Evolutionary conservation across 163 green algal species (phyloP), one percentile per base, ranked within the genome.

Genomic region (Scenedesmus sp.): DNA sequence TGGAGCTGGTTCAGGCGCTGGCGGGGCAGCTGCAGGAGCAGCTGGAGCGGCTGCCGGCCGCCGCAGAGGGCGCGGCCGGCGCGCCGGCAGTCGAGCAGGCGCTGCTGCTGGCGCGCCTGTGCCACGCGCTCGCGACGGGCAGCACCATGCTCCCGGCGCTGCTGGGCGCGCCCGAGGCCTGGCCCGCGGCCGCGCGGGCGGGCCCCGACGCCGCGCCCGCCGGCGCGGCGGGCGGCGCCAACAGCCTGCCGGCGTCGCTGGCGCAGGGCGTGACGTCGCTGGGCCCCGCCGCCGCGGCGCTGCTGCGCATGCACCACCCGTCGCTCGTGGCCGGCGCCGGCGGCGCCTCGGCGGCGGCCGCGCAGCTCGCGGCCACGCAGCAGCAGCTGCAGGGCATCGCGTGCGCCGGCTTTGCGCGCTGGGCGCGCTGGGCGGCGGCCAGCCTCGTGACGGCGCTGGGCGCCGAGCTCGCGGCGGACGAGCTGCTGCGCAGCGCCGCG

Each of bases 391-490:
- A 67, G 3, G 60, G 29, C 3, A 81, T 90, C 2, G 88, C 85
- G 0, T 45, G 89, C 42, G 58, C 71, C 0, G 91, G 86, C 0
- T 90, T 96, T 77, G 39, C 56, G 15, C 18, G 18, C 5, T 97
- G 93, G 93, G 90, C 93, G 0, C 14, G 0, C 0, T 97, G 93
- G 93, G 89, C 86, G 0, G 91, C 83, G 0, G n/a, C 1, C 1
- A 80, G 72, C 29, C 77, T 96, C 28, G 82, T 77, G 7, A 34
- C 47, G 3, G 53, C 80, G 36, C 76, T 94, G 28, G 36, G 60
- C 10, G 56, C 63, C n/a, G 66, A 71, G 33, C 28, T 92, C 51
- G 22, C 72, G 34, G 26, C 36, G 0, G 91, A 95, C 47, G 77
- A 86, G 4, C 72, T 87, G 10, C 80, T 96, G 18, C 60, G 70